A percentile compares a stretch with the other conserved stretches of the same genome.
Conservation (phyloP, 2,329 filamentous ascomycete species). For the Hymenoscyphus occultus region DNA sequence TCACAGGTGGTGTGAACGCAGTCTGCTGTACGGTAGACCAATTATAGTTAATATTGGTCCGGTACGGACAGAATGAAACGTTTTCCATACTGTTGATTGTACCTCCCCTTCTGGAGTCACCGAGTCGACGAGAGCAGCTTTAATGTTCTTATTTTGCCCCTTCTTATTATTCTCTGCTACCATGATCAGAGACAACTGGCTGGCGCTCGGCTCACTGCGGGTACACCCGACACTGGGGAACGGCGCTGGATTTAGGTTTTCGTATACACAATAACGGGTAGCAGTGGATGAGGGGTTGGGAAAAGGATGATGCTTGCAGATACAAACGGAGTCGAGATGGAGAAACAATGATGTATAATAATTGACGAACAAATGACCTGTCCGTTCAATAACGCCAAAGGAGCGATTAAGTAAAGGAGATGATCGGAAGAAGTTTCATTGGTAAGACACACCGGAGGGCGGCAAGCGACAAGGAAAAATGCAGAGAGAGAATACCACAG, state of each 20-base stretch:
- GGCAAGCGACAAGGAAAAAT: constrained; percentile 18
- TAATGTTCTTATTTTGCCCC: constrained; percentile 22
- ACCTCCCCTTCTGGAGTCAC: constrained; percentile 23
- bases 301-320: constrained; percentile 17
- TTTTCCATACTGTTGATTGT: constrained; percentile 32
- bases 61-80: constrained; percentile 34
- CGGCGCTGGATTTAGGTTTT: constrained; percentile 7
- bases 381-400: constrained; percentile 19
- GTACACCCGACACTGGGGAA: constrained; percentile 27
- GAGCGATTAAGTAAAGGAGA: constrained; percentile 19
- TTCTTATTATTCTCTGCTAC: constrained; percentile 28
- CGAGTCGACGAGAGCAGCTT: constrained; percentile 19
- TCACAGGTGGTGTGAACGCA: constrained; percentile 22
- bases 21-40: constrained; percentile 30
- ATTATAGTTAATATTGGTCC: constrained; percentile 28
- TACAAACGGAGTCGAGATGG: constrained; percentile 20
- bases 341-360: constrained; percentile 15
- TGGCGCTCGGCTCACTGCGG: constrained; percentile 32
- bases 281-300: constrained; percentile 11
- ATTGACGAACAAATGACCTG: constrained; percentile 19
- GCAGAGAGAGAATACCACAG: constrained; percentile 6
- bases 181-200: constrained; percentile 24
- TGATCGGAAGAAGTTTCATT: constrained; percentile 21
- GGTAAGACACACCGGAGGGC: constrained; percentile 16
- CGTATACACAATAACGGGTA: constrained; percentile 15